Evolutionary conservation across 2,329 filamentous ascomycete species (phyloP).

Genomic region (Phaeoacremonium minimum): DNA sequence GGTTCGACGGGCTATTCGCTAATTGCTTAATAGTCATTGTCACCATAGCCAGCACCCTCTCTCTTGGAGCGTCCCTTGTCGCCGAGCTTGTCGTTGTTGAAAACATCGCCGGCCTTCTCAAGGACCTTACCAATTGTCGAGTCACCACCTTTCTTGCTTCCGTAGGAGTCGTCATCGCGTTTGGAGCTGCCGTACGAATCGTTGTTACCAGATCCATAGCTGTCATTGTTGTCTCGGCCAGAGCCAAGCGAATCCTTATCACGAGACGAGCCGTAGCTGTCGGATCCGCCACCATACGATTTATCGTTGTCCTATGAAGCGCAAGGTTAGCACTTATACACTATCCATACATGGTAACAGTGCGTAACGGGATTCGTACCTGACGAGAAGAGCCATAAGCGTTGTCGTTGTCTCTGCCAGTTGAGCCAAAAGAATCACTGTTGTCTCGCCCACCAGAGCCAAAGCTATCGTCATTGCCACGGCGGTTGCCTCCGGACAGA

Average conservation of each 20-base stretch:
- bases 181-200: slow-evolving; percentile 8
- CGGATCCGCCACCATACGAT: no score
- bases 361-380: no score
- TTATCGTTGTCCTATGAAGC: no score
- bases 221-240: slow-evolving; percentile 6
- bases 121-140: slow-evolving; percentile 52
- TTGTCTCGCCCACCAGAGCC: slow-evolving; percentile 1
- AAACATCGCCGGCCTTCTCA: slow-evolving; percentile 49
- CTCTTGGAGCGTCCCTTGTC: slow-evolving; percentile 48
- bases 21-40: background rate
- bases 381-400: no score
- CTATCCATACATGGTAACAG: no score
- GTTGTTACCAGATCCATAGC: slow-evolving; percentile 1
- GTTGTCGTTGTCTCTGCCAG: slow-evolving; percentile 5
- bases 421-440: slow-evolving; percentile 10
- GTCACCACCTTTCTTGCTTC: slow-evolving; percentile 23
- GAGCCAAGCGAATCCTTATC: no score
- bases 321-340: no score
- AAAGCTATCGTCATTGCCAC: slow-evolving; percentile 1
- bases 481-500: slow-evolving; percentile 4
- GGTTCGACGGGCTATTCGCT: background rate
- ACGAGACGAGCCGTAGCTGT: no score
- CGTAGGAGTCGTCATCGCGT: slow-evolving; percentile 8
- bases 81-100: slow-evolving; percentile 41
- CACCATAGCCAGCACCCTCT: slow-evolving; percentile 25